Conservation (phyloP, 345 rosid species). For the Gossypium mustelinum region DNA sequence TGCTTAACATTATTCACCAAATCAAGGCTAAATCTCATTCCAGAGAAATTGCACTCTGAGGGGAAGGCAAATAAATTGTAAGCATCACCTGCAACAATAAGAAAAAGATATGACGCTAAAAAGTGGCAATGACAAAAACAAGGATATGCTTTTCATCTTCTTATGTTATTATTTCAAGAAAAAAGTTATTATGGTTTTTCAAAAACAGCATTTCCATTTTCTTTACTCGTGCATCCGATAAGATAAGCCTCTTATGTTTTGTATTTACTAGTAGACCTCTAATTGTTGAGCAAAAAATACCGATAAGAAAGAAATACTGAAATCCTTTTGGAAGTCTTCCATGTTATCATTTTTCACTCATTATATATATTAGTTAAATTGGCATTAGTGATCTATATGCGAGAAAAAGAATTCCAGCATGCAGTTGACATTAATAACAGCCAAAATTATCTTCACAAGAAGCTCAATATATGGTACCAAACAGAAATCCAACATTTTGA, state of each 20-base stretch:
- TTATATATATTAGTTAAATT: neutral
- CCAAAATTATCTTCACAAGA: neutral
- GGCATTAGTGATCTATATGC: neutral
- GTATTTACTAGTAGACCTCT: neutral
- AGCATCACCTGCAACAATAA: constrained; percentile 52
- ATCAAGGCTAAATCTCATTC: constrained; percentile 69
- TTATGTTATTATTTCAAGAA: neutral
- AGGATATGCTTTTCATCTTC: neutral
- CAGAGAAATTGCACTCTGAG: constrained; percentile 96
- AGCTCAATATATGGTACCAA: neutral
- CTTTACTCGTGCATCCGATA: neutral
- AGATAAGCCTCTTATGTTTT: neutral
- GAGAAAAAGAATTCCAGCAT: neutral
- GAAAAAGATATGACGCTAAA: constrained; percentile 1
- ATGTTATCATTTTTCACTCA: neutral
- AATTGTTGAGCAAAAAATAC: neutral
- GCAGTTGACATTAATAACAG: neutral
- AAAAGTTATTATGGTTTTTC: neutral
- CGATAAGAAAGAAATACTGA: neutral
- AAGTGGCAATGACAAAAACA: constrained; percentile 9
- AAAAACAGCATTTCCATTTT: neutral
- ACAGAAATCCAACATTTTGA: neutral
- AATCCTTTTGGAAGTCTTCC: neutral
- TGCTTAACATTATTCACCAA: constrained; percentile 68
- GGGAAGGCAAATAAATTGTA: constrained; percentile 87